A percentile compares a stretch with the other conserved stretches of the same genome.
phyloP scores from a whole-genome alignment of 805 yeast species.

The Clavispora carvajalis region DNA sequence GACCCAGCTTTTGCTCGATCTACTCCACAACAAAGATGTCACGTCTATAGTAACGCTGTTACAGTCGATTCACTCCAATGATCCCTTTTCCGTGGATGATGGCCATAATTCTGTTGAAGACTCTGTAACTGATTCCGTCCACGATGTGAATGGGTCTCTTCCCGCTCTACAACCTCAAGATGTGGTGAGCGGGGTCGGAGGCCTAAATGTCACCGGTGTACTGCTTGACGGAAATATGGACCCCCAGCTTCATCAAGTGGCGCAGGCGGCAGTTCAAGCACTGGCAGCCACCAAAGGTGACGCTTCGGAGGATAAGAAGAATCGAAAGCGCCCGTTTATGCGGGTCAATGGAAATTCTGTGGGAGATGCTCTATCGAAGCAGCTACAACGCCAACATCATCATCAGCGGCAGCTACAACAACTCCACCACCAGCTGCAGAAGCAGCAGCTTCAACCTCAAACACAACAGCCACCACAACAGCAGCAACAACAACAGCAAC shows the following conservation, averaged over 20 bases:
- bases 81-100: slow-evolving; percentile 13
- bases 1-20: slow-evolving; percentile 27
- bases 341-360: slow-evolving; percentile 2
- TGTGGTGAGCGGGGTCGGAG: slow-evolving; percentile 9
- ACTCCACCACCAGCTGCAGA: slow-evolving; percentile 2
- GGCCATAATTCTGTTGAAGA: slow-evolving; percentile 13
- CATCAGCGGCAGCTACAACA: slow-evolving; percentile 2
- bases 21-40: slow-evolving; percentile 25
- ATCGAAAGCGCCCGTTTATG: slow-evolving; percentile 7
- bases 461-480: not conserved
- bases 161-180: slow-evolving; percentile 7
- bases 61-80: slow-evolving; percentile 22
- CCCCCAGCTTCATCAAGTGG: slow-evolving; percentile 38
- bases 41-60: slow-evolving; percentile 23
- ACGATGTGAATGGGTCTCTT: slow-evolving; percentile 8
- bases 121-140: slow-evolving; percentile 11
- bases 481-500: not conserved
- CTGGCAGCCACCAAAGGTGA: slow-evolving; percentile 10
- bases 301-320: slow-evolving; percentile 4
- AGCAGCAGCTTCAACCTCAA: slow-evolving; percentile 1
- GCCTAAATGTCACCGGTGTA: slow-evolving; percentile 7
- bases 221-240: slow-evolving; percentile 33
- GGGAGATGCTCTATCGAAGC: not conserved
- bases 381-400: slow-evolving; percentile 1
- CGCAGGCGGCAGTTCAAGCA: slow-evolving; percentile 34